Base-by-base conservation (phyloP, 441 rosid species). In the Bocquillonia castaneifolia region DNA sequence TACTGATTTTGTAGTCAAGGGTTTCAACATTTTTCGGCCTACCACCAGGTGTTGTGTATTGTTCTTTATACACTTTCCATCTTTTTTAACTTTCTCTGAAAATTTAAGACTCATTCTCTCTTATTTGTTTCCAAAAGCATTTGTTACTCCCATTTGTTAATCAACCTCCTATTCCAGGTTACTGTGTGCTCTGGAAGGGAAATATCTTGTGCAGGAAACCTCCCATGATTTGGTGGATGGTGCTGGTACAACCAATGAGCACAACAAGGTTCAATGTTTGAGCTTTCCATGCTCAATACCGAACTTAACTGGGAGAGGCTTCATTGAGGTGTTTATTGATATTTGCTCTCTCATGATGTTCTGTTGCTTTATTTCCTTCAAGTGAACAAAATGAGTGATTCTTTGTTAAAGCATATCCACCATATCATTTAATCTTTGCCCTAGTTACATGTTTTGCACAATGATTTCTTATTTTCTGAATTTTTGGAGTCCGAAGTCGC, bases 131-230 rank as follows among this genome's bases (percentile, higher is more conserved):
- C 34, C 2, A 53, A 13, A 45, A 31, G 12, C 29, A n/a, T 20
- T 58, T 67, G 6, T 47, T 47, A n/a, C 10, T 36, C 10, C 59
- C 37, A 55, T 42, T 18, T n/a, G 44, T 66, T 15, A 74, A 68
- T 34, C 67, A 23, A 53, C 10, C 34, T 64, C 53, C 59, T 45
- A 66, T 71, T 74, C n/a, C 85, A 92, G 98, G 83, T 74, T 92
- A 72, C 86, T 86, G 13, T 88, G 95, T 83, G 88, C 96, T 28
- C 75, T 92, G 18, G 95, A 85, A 79, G 98, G 96, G 62, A 78
- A 81, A 50, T 90, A 85, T 79, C 78, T 90, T 78, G 72, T 83
- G 74, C 89, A 90, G 70, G 87, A 84, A 78, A 73, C 59, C 72
- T 62, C 74, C 78, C 31, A 71, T 60, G 86, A 81, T 56, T 57